These are phyloP conservation scores for Lomentospora prolificans DNA, from an alignment of 2,329 filamentous ascomycete species.

Conservation along the genomic window DNA sequence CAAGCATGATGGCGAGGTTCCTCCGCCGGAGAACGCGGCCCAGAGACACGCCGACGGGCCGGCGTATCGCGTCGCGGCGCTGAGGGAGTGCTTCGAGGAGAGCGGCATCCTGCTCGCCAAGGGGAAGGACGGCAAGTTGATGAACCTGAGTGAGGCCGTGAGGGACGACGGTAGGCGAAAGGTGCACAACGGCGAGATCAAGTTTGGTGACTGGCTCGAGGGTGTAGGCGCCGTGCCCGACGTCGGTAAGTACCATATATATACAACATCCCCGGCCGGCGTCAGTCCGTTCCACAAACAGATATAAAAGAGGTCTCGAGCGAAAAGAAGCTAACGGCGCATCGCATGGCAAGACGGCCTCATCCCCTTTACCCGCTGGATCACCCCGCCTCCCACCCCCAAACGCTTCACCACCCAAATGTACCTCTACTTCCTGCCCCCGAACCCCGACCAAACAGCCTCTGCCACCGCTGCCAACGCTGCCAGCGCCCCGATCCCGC, in stretches of 20 bases:
- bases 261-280: slow-evolving; percentile 55
- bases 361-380: slow-evolving; percentile 81
- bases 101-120: slow-evolving; percentile 74
- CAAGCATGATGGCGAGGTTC: slow-evolving; percentile 60
- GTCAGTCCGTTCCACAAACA: slow-evolving; percentile 36
- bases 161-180: slow-evolving; percentile 55
- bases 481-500: slow-evolving; percentile 15
- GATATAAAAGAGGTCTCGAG: background rate
- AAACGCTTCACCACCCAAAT: slow-evolving; percentile 91
- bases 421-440: slow-evolving; percentile 85
- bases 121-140: slow-evolving; percentile 35
- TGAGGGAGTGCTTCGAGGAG: slow-evolving; percentile 92
- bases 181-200: slow-evolving; percentile 57
- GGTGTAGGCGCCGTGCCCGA: slow-evolving; percentile 52
- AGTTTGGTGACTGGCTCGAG: slow-evolving; percentile 57
- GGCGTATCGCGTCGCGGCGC: slow-evolving; percentile 70
- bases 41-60: slow-evolving; percentile 59
- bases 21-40: slow-evolving; percentile 30
- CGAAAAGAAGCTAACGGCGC: background rate
- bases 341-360: slow-evolving; percentile 44
- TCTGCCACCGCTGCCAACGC: background rate
- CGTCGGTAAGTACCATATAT: slow-evolving; percentile 44
- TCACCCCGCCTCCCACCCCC: slow-evolving; percentile 64
- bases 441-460: slow-evolving; percentile 24
- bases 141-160: slow-evolving; percentile 50